Conservation (phyloP, 139 green algal species). For the Marvania coccoides region DNA sequence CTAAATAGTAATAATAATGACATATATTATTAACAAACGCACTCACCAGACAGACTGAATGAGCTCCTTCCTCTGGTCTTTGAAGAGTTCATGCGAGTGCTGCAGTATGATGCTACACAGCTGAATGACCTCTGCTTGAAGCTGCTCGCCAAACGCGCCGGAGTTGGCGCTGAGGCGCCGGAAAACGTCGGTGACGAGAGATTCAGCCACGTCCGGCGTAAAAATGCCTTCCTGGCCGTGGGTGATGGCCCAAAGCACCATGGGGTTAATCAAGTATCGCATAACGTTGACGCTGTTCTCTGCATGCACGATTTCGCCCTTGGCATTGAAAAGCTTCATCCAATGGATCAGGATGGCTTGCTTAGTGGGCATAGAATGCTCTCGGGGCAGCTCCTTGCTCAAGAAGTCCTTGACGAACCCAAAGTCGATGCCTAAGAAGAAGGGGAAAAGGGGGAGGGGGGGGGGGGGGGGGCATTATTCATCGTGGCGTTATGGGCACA, state of each 20-base stretch:
- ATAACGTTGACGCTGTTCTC: constrained; percentile 45
- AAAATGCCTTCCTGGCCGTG: constrained; percentile 38
- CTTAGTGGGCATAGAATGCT: constrained; percentile 24
- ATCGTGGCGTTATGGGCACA: too few species aligned
- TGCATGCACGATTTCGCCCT: background rate
- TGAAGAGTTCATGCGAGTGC: constrained; percentile 40
- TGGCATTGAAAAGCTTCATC: background rate
- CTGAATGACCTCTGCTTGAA: constrained; percentile 76
- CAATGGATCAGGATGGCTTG: constrained; percentile 9
- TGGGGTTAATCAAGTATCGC: constrained; percentile 70
- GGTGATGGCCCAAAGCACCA: constrained; percentile 58
- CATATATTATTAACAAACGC: too few species aligned
- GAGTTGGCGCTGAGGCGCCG: background rate
- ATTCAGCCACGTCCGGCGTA: constrained; percentile 20
- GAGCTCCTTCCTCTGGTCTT: constrained; percentile 70
- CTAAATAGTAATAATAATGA: too few species aligned
- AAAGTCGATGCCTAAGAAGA: constrained; percentile 56
- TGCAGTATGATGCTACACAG: constrained; percentile 70
- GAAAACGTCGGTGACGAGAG: constrained; percentile 33
- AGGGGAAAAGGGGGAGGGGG: background rate
- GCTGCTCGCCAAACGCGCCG: constrained; percentile 32
- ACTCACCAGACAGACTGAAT: constrained; percentile 81
- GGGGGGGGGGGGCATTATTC: too few species aligned
- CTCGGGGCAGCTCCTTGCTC: constrained; percentile 34
- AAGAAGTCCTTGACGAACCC: constrained; percentile 73